Percentiles rank a stretch among this genome's conserved stretches.
Evolutionary conservation across 2,329 filamentous ascomycete species (phyloP).

Genomic region (Trichothecium sympodiale): DNA sequence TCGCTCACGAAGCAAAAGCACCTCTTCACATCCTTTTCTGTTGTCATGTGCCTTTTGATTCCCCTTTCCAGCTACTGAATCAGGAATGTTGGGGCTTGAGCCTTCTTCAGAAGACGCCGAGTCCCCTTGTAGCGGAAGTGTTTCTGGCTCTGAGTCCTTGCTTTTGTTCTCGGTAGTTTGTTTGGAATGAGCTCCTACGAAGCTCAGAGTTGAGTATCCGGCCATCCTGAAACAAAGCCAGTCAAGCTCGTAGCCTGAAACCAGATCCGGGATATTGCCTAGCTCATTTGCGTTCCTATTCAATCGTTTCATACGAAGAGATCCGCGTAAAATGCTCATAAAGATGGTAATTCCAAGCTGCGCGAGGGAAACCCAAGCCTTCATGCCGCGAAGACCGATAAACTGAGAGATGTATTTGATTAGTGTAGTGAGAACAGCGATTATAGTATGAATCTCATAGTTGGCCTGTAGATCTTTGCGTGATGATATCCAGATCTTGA

Average conservation of each 20-base stretch:
- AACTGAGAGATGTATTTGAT: conserved; percentile 11
- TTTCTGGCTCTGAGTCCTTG: too few species aligned
- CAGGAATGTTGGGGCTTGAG: too few species aligned
- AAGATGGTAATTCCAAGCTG: conserved; percentile 9
- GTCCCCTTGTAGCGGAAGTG: too few species aligned
- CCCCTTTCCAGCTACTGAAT: too few species aligned
- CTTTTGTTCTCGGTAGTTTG: too few species aligned
- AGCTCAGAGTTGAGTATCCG: neutral
- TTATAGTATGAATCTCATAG: conserved; percentile 2
- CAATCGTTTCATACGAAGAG: conserved; percentile 9
- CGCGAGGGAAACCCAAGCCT: conserved; percentile 9
- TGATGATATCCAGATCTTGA: conserved; percentile 6
- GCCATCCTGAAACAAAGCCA: conserved; percentile 11
- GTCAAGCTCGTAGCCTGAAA: conserved; percentile 12
- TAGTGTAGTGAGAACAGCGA: conserved; percentile 2
- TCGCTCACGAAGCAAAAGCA: too few species aligned
- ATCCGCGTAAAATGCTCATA: conserved; percentile 10
- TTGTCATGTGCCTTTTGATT: too few species aligned
- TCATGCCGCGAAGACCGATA: conserved; percentile 11
- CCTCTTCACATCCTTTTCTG: too few species aligned
- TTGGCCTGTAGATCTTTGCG: conserved; percentile 2
- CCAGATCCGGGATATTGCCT: conserved; percentile 5
- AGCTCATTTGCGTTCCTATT: conserved; percentile 7
- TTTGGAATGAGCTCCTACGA: neutral
- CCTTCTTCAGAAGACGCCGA: too few species aligned